These are phyloP conservation scores for Fusarium sp. DNA, from an alignment of 2,329 filamentous ascomycete genomes.

Conservation along the genomic window DNA sequence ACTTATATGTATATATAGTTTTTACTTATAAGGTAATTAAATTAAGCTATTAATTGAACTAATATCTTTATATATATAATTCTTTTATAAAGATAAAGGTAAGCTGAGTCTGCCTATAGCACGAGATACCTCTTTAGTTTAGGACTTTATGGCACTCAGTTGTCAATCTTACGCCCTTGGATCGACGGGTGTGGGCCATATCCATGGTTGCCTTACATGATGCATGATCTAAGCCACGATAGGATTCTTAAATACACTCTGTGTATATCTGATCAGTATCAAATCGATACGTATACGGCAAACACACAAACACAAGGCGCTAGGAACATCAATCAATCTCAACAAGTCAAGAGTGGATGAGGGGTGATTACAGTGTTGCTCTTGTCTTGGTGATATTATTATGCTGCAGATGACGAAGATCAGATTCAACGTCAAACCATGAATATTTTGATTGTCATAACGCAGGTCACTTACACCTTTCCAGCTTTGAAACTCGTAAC, in stretches of 20 bases:
- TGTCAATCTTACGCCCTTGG: constrained; percentile 30
- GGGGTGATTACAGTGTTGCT: neutral
- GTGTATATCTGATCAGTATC: neutral
- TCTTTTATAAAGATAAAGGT: neutral
- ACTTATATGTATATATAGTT: too few species aligned
- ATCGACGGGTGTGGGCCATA: constrained; percentile 31
- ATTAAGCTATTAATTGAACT: neutral
- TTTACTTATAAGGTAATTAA: too few species aligned
- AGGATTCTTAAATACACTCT: neutral
- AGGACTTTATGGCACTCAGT: neutral
- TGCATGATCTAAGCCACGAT: constrained; percentile 1
- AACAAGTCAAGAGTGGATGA: neutral
- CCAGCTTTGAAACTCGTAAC: neutral
- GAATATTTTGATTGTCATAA: neutral
- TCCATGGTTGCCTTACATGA: constrained; percentile 3
- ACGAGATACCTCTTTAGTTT: too few species aligned
- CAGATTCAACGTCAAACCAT: neutral
- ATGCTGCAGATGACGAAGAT: neutral
- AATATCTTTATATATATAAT: neutral
- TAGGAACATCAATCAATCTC: neutral
- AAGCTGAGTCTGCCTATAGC: neutral
- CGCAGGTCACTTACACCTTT: too few species aligned
- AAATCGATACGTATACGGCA: neutral
- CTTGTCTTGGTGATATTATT: neutral
- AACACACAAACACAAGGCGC: neutral